Evolutionary conservation across 495 filamentous ascomycete genomes (phyloP), one percentile per base, ranked within the genome.

Genomic region (Xylaria palmicola): DNA sequence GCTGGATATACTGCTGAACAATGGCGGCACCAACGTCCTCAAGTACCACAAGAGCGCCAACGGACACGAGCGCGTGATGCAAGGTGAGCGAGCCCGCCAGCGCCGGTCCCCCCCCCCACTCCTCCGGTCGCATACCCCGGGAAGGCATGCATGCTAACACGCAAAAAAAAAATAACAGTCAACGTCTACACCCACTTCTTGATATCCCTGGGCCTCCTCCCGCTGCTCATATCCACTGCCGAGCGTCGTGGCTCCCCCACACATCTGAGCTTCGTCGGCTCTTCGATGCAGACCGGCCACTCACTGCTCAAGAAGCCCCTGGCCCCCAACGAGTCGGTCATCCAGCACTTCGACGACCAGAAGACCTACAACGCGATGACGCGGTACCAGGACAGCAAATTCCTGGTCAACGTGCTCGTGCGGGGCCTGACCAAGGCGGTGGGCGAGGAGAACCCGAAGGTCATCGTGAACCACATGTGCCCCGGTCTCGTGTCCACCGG

Each of bases 161-260:
- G 40, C 40, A 19, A 43, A 43, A 43, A 43, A 43, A 43, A 6
- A 13, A 36, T 19, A 15, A 5, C 40, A 52, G 68, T 77, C 53
- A 78, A 77, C 43, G 68, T 73, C 54, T 61, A 62, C 41, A 74
- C 74, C 17, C 72, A 74, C 54, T 68, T 65, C 24, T 61, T 77
- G 7, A 54, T 77, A 19, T 26, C 71, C 6, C 43, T 72, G 0
- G 62, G 65, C 37, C 65, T 77, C n/a, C 49, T 77, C 12, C 75
- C 75, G 8, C 56, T 67, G 36, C 71, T 76, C 6, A 30, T 72
- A 58, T 39, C 56, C 9, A 49, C 71, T 0, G 69, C 67, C 1
- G 49, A 59, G 24, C 65, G 56, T 43, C 57, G 55, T 2, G 60
- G 64, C 13, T 29, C 41, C 5, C 69, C 73, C 6, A 41, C 68